These are phyloP conservation scores for Stephania yunnanensis DNA, from an alignment of 164 flowering plant genomes.

Conservation along the genomic window DNA sequence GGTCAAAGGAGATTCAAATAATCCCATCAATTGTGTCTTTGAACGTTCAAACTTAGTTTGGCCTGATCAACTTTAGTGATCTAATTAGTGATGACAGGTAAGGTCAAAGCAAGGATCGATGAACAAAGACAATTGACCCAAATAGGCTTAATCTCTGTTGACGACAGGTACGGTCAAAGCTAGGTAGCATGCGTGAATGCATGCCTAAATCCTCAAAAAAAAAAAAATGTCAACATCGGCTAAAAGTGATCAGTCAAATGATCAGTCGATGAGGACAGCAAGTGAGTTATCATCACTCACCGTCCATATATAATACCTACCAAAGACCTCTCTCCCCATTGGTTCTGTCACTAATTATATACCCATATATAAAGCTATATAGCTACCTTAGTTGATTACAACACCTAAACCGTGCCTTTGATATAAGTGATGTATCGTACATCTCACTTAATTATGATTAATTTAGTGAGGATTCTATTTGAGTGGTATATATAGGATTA, in stretches of 20 bases:
- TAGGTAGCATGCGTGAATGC: no score
- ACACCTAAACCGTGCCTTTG: no score
- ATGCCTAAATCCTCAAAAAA: no score
- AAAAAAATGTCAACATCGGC: background rate
- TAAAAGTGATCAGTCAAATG: background rate
- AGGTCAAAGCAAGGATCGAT: constrained; percentile 4
- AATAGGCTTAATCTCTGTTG: background rate
- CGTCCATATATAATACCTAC: background rate
- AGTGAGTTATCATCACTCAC: background rate
- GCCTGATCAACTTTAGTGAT: background rate
- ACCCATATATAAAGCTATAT: no score
- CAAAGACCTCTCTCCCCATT: background rate
- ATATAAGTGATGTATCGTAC: no score
- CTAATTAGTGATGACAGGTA: background rate
- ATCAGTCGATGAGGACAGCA: background rate
- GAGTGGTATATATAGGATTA: no score
- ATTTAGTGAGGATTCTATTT: no score
- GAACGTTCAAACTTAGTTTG: background rate
- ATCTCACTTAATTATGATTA: no score
- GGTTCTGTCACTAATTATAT: background rate
- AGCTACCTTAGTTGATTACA: no score
- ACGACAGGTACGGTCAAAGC: constrained; percentile 9
- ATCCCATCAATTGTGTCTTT: background rate
- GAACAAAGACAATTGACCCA: background rate
- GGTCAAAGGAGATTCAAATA: background rate